Base-by-base conservation (phyloP, 2,329 filamentous ascomycete genomes). In the Aureobasidium melanogenum region DNA sequence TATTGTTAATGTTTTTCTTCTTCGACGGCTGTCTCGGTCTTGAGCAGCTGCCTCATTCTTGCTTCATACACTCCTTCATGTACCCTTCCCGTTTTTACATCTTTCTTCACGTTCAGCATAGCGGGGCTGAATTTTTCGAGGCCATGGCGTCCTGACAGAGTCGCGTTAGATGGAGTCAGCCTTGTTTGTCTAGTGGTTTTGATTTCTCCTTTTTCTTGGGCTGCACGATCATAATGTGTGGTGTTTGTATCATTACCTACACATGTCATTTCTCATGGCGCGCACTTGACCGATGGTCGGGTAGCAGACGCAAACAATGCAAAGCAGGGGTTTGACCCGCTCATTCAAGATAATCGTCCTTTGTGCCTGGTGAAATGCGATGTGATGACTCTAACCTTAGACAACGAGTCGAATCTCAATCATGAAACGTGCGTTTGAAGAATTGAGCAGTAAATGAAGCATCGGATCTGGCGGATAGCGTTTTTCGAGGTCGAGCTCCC, bases 231-330 rank as follows among this genome's bases (percentile, higher is more conserved):
- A 47, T 62, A 44, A 52, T 36, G 55, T 60, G 55, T 47, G 60
- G 48, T 62, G 47, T 56, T 56, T 62, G 62, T 63, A 63, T 63
- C 38, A 46, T 54, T 60, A 62, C 59, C 30, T 56, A 36, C 34
- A 51, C 51, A 61, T 48, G 39, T 50, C 60, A 46, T 55, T 30
- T 57, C 41, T 54, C 41, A 52, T 22, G 51, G 62, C 59, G 41
- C 48, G 28, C 34, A 30, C 48, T 63, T 44, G 54, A 59, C 34
- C 44, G 19, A 59, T 48, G 44, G 56, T 59, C 44, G 34, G 41
- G 56, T 12, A 59, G 56, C 56, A 50, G 44, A 59, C 44, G 56
- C 56, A 47, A 15, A 38, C 44, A 59, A 59, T 48, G 32, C 39
- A 59, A 59, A 48, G 24, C 41, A 32, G 47, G 44, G 17, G 56